Conservation (phyloP, 345 rosid genomes). For the Eucalyptus tenuipes region DNA sequence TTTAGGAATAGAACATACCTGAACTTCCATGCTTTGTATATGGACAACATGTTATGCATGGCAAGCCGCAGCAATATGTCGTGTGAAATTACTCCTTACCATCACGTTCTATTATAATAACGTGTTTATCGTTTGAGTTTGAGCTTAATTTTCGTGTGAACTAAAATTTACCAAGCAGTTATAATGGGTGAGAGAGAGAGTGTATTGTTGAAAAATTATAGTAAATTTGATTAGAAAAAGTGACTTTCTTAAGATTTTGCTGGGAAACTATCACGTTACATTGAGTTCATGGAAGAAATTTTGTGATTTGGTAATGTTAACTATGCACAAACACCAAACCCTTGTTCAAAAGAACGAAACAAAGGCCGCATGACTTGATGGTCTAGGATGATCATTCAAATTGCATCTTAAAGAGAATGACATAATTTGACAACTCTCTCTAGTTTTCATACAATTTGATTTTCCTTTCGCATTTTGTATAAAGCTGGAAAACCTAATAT, state of each 20-base stretch:
- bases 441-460: accelerated
- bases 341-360: not conserved
- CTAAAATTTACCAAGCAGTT: accelerated
- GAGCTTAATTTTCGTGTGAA: accelerated
- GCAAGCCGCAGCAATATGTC: too few relatives aligned
- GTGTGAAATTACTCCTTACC: too few relatives aligned
- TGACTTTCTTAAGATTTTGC: not conserved
- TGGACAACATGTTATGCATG: not conserved
- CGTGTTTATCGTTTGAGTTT: accelerated
- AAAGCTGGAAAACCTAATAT: accelerated
- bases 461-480: not conserved
- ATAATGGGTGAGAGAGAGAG: accelerated
- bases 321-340: not conserved
- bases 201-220: not conserved
- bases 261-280: accelerated
- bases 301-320: not conserved
- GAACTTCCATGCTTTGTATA: not conserved
- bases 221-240: not conserved
- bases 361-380: not conserved
- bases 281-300: not conserved
- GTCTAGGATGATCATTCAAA: not conserved
- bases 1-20: not conserved
- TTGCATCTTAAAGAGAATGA: not conserved
- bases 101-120: not conserved
- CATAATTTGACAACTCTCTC: not conserved